These are phyloP conservation scores for Chlorella sorokiniana DNA, from an alignment of 139 green algal species.

Conservation along the genomic window DNA sequence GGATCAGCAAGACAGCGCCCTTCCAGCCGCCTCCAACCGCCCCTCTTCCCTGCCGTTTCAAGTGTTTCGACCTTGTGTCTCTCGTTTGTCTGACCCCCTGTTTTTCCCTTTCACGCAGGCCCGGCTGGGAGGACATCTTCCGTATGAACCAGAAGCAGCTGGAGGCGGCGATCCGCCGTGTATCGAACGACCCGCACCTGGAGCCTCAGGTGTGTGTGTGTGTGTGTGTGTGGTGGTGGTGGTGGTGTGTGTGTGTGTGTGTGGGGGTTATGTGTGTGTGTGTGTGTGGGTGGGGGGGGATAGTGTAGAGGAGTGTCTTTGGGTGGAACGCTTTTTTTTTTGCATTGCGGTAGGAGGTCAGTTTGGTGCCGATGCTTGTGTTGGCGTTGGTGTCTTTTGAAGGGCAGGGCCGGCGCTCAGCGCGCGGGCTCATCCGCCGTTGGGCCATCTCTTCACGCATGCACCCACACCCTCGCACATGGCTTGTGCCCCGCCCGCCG, in stretches of 20 bases:
- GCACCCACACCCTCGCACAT: too few relatives aligned
- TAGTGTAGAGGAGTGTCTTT: background rate
- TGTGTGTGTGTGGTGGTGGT: background rate
- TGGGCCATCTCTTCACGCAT: background rate
- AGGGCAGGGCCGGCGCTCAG: too few relatives aligned
- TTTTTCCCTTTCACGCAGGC: slow-evolving; percentile 75
- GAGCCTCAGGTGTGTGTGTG: slow-evolving; percentile 60
- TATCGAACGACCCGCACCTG: slow-evolving; percentile 84
- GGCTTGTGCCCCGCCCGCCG: background rate
- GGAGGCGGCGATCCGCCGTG: slow-evolving; percentile 89
- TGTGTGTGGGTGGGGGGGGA: background rate
- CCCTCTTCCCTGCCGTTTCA: background rate
- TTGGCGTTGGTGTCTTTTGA: background rate
- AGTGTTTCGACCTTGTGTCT: too few relatives aligned
- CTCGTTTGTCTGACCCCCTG: too few relatives aligned
- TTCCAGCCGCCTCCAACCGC: too few relatives aligned
- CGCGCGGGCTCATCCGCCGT: too few relatives aligned
- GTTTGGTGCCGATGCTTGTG: background rate
- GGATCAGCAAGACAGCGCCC: background rate
- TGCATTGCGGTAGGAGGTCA: background rate
- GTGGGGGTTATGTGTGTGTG: background rate
- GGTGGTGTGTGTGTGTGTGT: background rate
- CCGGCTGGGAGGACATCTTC: slow-evolving; percentile 98
- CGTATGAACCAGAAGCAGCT: slow-evolving; percentile 98
- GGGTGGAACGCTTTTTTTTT: background rate